Evolutionary conservation across 1,284 basidiomycete species (phyloP).

Genomic region (Malassezia dermatis): DNA sequence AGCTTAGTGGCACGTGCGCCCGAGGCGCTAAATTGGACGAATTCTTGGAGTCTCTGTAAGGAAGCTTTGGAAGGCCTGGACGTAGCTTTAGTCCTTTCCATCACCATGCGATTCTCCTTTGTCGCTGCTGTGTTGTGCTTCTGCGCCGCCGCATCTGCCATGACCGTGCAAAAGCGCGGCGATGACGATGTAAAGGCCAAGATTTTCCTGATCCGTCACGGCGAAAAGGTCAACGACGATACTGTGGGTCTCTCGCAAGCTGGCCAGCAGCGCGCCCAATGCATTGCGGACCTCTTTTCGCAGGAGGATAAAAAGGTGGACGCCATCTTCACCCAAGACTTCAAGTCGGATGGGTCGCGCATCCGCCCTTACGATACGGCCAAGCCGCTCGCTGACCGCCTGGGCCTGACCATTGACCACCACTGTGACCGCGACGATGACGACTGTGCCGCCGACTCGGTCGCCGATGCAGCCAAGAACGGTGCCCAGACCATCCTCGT

Average conservation of each 20-base stretch:
- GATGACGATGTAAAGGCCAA: neutral
- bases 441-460: conserved; percentile 29
- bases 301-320: conserved; percentile 7
- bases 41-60: neutral
- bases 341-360: conserved; percentile 29
- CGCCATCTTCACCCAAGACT: conserved; percentile 28
- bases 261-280: conserved; percentile 13
- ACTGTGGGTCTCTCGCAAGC: conserved; percentile 4
- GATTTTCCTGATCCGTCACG: conserved; percentile 16
- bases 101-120: neutral
- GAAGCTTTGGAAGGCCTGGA: neutral
- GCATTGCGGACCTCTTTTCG: conserved; percentile 12
- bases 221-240: conserved; percentile 17
- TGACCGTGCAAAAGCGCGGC: neutral
- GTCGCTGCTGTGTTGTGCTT: neutral
- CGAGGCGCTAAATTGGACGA: neutral
- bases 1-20: neutral
- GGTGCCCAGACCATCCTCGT: conserved; percentile 20
- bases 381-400: conserved; percentile 34
- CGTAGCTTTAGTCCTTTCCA: neutral
- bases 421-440: conserved; percentile 42
- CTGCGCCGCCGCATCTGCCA: neutral
- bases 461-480: conserved; percentile 27
- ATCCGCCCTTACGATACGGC: conserved; percentile 45
- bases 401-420: conserved; percentile 41